phyloP scores from a whole-genome alignment of 306 rosid genomes.

The Lablab purpureus region DNA sequence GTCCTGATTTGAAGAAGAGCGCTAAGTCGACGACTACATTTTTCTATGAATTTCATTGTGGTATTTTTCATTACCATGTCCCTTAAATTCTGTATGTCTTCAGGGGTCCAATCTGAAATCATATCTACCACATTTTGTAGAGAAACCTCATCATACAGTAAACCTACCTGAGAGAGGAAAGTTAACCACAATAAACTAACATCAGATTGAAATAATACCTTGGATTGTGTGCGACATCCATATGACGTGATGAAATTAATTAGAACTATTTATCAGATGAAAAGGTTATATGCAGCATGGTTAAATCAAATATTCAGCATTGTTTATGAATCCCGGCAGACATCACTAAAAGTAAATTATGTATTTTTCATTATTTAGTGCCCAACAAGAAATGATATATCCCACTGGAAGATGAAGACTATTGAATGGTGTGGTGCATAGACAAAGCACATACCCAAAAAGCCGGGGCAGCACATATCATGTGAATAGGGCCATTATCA shows the following conservation, averaged over 20 bases:
- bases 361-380: not conserved
- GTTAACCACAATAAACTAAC: slow-evolving; percentile 25
- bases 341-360: not conserved
- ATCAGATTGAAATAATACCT: not conserved
- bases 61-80: slow-evolving; percentile 62
- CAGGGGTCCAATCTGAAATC: slow-evolving; percentile 82
- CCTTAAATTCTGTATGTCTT: slow-evolving; percentile 78
- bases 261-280: not conserved
- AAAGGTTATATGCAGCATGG: not conserved
- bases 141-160: slow-evolving; percentile 82
- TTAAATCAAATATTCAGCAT: not conserved
- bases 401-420: not conserved
- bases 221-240: not conserved
- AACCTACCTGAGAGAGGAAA: slow-evolving; percentile 73
- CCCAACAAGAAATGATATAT: not conserved
- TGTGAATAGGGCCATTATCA: slow-evolving; percentile 86
- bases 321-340: not conserved
- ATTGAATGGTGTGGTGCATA: not conserved
- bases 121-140: slow-evolving; percentile 75
- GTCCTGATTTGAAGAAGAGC: not conserved
- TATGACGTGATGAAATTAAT: not conserved
- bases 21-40: not conserved
- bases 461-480: slow-evolving; percentile 86
- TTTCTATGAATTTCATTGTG: not conserved
- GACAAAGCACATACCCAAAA: slow-evolving; percentile 69